These are phyloP conservation scores for Auxenochlorella protothecoides DNA, from an alignment of 139 green algal genomes.

Conservation along the genomic window DNA sequence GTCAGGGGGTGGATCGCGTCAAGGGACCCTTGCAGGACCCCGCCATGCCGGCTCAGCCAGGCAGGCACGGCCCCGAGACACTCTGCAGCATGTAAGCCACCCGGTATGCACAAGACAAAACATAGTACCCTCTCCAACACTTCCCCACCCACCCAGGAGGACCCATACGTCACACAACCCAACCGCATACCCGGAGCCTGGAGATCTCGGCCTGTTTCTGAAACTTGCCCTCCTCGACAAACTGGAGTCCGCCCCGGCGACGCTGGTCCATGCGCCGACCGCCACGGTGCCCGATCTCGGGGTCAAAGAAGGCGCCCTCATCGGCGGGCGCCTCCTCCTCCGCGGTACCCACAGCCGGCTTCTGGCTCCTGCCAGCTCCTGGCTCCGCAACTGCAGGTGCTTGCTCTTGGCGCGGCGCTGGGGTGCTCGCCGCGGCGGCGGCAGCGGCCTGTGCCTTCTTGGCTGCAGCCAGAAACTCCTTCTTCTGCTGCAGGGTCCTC, in stretches of 20 bases:
- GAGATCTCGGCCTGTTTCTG: constrained; percentile 49
- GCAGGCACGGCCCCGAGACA: too few species aligned
- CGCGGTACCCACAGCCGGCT: constrained; percentile 8
- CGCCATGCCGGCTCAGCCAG: too few species aligned
- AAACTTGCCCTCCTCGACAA: constrained; percentile 56
- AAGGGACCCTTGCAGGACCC: neutral
- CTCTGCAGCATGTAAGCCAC: too few species aligned
- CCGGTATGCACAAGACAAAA: neutral
- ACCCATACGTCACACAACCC: neutral
- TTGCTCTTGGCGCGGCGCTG: too few species aligned
- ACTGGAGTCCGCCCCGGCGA: constrained; percentile 32
- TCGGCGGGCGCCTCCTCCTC: constrained; percentile 9
- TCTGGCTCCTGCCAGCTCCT: too few species aligned
- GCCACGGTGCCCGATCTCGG: constrained; percentile 27
- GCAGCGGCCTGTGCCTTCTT: too few species aligned
- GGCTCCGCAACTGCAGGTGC: too few species aligned
- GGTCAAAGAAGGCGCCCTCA: constrained; percentile 44
- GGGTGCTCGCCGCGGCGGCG: too few species aligned
- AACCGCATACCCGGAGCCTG: constrained; percentile 21
- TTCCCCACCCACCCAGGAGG: neutral
- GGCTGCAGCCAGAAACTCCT: constrained; percentile 5
- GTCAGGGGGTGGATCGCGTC: neutral
- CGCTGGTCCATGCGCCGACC: constrained; percentile 19
- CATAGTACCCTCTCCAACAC: constrained; percentile 2
- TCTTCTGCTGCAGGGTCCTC: constrained; percentile 22